Conservation (phyloP, 2,329 filamentous ascomycete genomes). For the Hawksworthiomyces lignivorus region DNA sequence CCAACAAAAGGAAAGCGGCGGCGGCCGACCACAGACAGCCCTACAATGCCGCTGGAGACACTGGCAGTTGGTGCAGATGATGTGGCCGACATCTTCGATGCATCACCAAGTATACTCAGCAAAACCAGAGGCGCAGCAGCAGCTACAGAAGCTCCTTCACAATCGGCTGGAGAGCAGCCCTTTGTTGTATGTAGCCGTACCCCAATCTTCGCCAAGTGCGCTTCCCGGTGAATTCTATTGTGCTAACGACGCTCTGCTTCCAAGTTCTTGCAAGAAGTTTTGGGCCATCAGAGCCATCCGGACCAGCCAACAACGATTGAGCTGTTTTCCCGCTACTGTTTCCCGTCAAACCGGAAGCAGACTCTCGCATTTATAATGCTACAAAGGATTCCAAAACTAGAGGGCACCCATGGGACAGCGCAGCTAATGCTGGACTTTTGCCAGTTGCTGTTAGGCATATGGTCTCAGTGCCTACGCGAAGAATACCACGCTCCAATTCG, state of each 20-base stretch:
- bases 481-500: constrained; percentile 55
- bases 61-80: constrained; percentile 20
- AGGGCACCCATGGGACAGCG: constrained; percentile 38
- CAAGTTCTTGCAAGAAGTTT: constrained; percentile 53
- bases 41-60: constrained; percentile 52
- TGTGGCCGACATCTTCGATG: neutral
- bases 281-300: constrained; percentile 52
- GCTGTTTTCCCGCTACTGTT: constrained; percentile 53
- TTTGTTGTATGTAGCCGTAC: constrained; percentile 41
- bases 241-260: too few relatives aligned
- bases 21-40: constrained; percentile 57
- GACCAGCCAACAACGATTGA: constrained; percentile 59
- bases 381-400: constrained; percentile 54
- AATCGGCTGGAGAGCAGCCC: constrained; percentile 19
- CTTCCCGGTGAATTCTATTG: too few relatives aligned
- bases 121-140: neutral
- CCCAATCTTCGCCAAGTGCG: too few relatives aligned
- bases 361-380: constrained; percentile 62
- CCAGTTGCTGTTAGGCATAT: constrained; percentile 56
- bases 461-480: constrained; percentile 60
- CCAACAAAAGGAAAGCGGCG: constrained; percentile 68
- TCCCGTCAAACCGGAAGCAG: constrained; percentile 57
- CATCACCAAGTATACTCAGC: neutral
- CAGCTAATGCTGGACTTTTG: constrained; percentile 58
- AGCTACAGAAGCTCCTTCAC: neutral